Evolutionary conservation across 768 basidiomycete genomes (phyloP), one percentile per base, ranked within the genome.

Genomic region (Cytidiella melzeri): DNA sequence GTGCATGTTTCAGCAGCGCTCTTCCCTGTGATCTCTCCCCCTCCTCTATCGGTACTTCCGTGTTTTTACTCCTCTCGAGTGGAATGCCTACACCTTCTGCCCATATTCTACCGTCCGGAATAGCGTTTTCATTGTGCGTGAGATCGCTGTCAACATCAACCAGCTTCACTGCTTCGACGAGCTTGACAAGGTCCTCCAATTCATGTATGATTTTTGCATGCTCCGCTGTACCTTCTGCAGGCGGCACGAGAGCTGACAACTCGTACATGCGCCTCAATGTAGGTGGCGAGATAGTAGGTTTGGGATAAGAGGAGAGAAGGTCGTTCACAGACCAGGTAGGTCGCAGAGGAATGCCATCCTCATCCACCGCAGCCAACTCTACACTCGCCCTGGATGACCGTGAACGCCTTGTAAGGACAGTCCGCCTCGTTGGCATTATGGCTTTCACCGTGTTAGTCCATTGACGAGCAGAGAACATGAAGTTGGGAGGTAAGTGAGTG

Each of bases 321-420:
- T 83, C 69, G 57, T 82, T 74, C 41, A 92, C 83, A 46, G 90
- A 92, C 90, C 90, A 92, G 0, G 84, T 83, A 19, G 89, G 83
- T 40, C 67, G 64, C 0, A 72, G 50, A 4, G 89, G 89, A 48
- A 91, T 78, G 15, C 81, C 83, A 48, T 69, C 77, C 4, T 73
- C 64, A 56, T 90, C 87, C 1, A 73, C 73, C 20, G 48, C 44
- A 34, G 40, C 38, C 53, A 10, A 23, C 2, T 3, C 19, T 11
- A 9, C 7, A 28, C 7, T 15, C 20, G 4, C 25, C 41, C 23
- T n/a, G 41, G 12, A 20, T 42, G 41, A 42, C 12, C 20, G 12
- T 42, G 11, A 18, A 37, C 18, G 36, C 11, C 11, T n/a, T n/a
- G n/a, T n/a, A n/a, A n/a, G n/a, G n/a, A n/a, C n/a, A n/a, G n/a